phyloP scores from a whole-genome alignment of 345 rosid species.

The Psidium friedrichsthalianum region DNA sequence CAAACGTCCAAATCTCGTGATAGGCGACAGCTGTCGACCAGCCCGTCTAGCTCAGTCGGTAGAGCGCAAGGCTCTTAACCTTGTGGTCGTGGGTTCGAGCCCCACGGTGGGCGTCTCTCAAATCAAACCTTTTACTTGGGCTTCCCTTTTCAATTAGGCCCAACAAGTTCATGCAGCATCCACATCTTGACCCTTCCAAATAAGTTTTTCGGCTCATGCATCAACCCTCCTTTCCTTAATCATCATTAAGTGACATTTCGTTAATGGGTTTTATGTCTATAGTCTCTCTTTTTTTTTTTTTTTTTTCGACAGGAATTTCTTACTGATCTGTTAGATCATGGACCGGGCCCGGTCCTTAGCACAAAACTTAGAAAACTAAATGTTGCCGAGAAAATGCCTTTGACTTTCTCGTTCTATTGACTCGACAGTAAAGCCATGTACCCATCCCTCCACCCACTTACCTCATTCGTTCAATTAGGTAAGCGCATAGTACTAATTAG shows the following conservation, averaged over 20 bases:
- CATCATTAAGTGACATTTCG: background rate
- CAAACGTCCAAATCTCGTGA: accelerated
- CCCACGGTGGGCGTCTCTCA: conserved; percentile 15
- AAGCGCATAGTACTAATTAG: too few relatives aligned
- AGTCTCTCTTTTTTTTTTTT: background rate
- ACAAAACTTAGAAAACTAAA: background rate
- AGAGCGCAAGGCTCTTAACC: conserved; percentile 21
- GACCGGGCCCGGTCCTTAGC: background rate
- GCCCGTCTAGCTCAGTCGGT: conserved; percentile 20
- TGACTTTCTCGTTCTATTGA: background rate
- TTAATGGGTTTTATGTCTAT: background rate
- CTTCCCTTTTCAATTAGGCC: background rate
- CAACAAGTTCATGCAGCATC: background rate
- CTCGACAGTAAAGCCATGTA: too few relatives aligned
- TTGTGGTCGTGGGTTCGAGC: conserved; percentile 23
- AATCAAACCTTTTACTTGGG: background rate
- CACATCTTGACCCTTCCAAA: background rate
- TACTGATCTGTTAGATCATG: background rate
- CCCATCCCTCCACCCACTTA: background rate
- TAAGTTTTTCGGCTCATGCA: too few relatives aligned
- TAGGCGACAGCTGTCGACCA: accelerated
- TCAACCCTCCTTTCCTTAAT: background rate
- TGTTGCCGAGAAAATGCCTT: background rate
- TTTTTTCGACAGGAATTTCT: background rate
- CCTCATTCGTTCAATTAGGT: background rate